phyloP scores from a whole-genome alignment of 371 early-diverging fungal species.

The Mucor saturninus region DNA sequence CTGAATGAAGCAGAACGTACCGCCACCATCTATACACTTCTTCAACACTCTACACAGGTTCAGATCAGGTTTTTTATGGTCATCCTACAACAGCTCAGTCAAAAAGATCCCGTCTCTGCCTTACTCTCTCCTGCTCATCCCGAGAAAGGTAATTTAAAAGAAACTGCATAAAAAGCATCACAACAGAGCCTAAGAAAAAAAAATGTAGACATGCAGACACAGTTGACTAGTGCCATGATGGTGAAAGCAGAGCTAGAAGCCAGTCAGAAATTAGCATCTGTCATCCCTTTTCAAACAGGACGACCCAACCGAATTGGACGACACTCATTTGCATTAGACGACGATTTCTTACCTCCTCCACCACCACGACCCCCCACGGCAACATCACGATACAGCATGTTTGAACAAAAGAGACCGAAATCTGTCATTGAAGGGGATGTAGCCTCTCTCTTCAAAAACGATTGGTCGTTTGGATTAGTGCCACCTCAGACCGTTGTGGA shows the following conservation, averaged over 20 bases:
- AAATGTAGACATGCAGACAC: constrained; percentile 54
- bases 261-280: constrained; percentile 56
- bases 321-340: constrained; percentile 69
- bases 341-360: constrained; percentile 27
- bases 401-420: constrained; percentile 35
- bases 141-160: constrained; percentile 50
- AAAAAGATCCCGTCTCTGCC: constrained; percentile 71
- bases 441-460: constrained; percentile 47
- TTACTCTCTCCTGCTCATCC: constrained; percentile 64
- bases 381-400: constrained; percentile 1
- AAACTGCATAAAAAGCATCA: too few species aligned
- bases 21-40: constrained; percentile 85
- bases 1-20: constrained; percentile 91
- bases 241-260: constrained; percentile 68
- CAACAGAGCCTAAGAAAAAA: too few species aligned
- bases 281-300: constrained; percentile 61
- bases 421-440: constrained; percentile 55
- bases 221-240: constrained; percentile 60
- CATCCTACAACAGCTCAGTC: constrained; percentile 88
- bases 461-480: constrained; percentile 30
- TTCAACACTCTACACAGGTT: constrained; percentile 88
- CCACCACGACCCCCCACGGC: background rate
- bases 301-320: constrained; percentile 63
- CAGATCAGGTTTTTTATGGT: constrained; percentile 93
- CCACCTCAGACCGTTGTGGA: background rate